Evolutionary conservation across 2,329 filamentous ascomycete species (phyloP), one percentile per base, ranked within the genome.

Genomic region (Exserohilum turcica): DNA sequence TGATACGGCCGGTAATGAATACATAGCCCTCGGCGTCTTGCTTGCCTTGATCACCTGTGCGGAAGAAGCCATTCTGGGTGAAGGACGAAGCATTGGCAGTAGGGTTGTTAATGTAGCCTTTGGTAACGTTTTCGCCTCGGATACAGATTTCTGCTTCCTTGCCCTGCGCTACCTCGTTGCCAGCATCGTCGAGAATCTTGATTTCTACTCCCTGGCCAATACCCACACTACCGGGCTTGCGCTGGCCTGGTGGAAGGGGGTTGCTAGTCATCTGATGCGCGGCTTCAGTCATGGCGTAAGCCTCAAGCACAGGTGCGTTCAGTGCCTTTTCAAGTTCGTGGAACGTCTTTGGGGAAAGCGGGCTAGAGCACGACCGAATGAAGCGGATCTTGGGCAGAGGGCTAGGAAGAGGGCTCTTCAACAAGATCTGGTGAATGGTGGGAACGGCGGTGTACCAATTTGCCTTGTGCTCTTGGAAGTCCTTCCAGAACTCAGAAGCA

Each of bases 381-480:
- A 95, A 95, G 61, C 91, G 86, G 67, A 96, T 94, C 13, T 81
- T 73, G 2, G 90, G 90, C 51, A 86, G 80, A 1, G 88, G 87
- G 49, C 72, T 82, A 4, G 90, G 91, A 3, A 84, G 73, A 6
- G 88, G 85, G 62, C 83, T 86, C 76, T 88, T 90, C 53, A 96
- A 84, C 3, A 96, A 81, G 66, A 96, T 93, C 70, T 94, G 91
- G 74, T 95, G 91, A 71, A 96, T 95, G 0, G 91, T 95, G 1
- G 91, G 91, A n/a, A 94, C 91, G 1, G 91, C 91, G 0, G 91
- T 94, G 77, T 94, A 96, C 91, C 91, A 96, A 73, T 91, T 96
- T 21, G 91, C 91, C 60, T 85, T 81, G 78, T 92, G 81, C 5
- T 81, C 79, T 61, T 81, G 81, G 67, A 94, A 94, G 72, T 94